Percentiles rank a stretch among this genome's conserved stretches.
phyloP scores from a whole-genome alignment of 2,329 filamentous ascomycete genomes.

The Hypomyces rosellus region DNA sequence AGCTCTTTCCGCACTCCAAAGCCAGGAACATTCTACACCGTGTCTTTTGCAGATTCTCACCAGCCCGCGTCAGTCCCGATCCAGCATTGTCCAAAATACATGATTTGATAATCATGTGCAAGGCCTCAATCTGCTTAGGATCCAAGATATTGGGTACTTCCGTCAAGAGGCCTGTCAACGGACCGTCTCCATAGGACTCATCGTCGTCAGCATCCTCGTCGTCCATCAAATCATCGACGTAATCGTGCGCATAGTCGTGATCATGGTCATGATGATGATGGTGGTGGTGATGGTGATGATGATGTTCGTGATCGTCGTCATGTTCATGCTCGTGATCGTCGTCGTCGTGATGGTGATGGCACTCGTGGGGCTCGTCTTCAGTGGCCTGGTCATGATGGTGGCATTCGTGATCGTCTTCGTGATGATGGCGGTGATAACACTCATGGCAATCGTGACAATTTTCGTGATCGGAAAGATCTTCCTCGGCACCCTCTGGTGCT shows the following conservation, averaged over 20 bases:
- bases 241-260: conserved; percentile 36
- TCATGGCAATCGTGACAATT: conserved; percentile 30
- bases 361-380: conserved; percentile 10
- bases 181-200: conserved; percentile 72
- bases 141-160: conserved; percentile 93
- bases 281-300: conserved; percentile 21
- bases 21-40: conserved; percentile 85
- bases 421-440: conserved; percentile 29
- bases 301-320: conserved; percentile 24
- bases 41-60: conserved; percentile 83
- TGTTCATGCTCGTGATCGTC: conserved; percentile 22
- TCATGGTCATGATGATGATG: conserved; percentile 29
- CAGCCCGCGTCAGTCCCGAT: conserved; percentile 57
- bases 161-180: conserved; percentile 76
- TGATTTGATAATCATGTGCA: conserved; percentile 96
- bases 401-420: conserved; percentile 45
- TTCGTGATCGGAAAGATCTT: conserved; percentile 32
- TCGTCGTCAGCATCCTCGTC: conserved; percentile 67
- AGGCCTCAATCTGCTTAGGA: conserved; percentile 88
- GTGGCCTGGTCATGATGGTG: conserved; percentile 28
- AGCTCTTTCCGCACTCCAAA: conserved; percentile 81
- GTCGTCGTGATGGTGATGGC: conserved; percentile 13
- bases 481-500: conserved; percentile 29
- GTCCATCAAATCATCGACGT: conserved; percentile 52
- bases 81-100: conserved; percentile 82